A percentile compares a stretch with the other conserved stretches of the same genome.
phyloP scores from a whole-genome alignment of 2,329 filamentous ascomycete genomes.

The Trichothecium sympodiale region DNA sequence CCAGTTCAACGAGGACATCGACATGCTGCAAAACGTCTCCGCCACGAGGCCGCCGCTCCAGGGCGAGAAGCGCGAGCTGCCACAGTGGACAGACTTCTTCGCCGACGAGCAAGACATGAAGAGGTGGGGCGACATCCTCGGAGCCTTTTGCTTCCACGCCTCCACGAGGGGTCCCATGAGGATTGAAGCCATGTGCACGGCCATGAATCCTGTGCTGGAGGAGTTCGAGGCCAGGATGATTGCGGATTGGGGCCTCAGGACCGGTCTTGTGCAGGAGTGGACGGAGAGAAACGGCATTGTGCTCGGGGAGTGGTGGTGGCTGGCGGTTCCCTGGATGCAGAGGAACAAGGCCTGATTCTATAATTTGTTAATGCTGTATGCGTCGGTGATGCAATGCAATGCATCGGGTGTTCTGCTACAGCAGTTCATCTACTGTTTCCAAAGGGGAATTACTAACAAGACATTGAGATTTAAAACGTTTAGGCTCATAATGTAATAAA shows the following conservation, averaged over 20 bases:
- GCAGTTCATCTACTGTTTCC: too few species aligned
- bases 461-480: too few species aligned
- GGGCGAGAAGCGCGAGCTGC: constrained; percentile 39
- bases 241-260: constrained; percentile 44
- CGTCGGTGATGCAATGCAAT: too few species aligned
- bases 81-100: constrained; percentile 64
- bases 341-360: too few species aligned
- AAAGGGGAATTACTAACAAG: too few species aligned
- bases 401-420: too few species aligned
- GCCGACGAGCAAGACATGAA: constrained; percentile 39
- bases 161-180: constrained; percentile 50
- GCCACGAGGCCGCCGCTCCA: constrained; percentile 27
- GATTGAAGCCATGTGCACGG: constrained; percentile 38
- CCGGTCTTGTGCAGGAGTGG: constrained; percentile 37
- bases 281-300: constrained; percentile 28
- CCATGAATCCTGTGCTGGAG: constrained; percentile 48
- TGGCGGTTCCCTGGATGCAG: constrained; percentile 29
- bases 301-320: constrained; percentile 58
- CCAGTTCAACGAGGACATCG: constrained; percentile 39
- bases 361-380: too few species aligned
- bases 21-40: constrained; percentile 24
- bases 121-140: constrained; percentile 54
- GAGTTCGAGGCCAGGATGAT: constrained; percentile 50
- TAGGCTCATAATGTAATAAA: too few species aligned
- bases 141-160: constrained; percentile 50